Evolutionary conservation across 1,284 basidiomycete genomes (phyloP).

Genomic region (Melampsora americana): DNA sequence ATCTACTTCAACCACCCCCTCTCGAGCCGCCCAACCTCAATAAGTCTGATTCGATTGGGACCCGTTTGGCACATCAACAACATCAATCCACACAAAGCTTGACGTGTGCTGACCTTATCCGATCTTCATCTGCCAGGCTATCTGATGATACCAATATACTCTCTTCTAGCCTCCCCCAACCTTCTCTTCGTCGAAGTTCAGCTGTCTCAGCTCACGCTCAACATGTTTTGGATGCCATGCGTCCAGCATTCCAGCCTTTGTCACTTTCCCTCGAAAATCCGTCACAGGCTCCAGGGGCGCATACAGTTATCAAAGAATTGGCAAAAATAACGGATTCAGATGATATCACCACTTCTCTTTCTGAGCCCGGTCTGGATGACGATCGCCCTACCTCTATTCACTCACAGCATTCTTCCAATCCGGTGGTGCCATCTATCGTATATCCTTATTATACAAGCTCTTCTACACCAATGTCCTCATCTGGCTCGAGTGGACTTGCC

Average conservation of each 20-base stretch:
- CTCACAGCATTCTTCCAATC: neutral
- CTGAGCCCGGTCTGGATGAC: neutral
- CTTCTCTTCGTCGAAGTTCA: constrained; percentile 1
- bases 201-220: constrained; percentile 4
- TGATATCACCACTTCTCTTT: neutral
- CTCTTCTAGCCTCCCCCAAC: neutral
- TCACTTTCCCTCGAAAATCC: neutral
- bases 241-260: neutral
- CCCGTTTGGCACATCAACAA: too few relatives aligned
- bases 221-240: neutral
- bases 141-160: too few relatives aligned
- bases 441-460: constrained; percentile 2
- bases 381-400: neutral
- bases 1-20: neutral
- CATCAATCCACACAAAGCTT: too few relatives aligned
- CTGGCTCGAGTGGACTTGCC: constrained; percentile 1
- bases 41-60: too few relatives aligned
- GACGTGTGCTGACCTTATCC: too few relatives aligned
- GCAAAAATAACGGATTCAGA: neutral
- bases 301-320: neutral
- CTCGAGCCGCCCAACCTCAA: neutral
- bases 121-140: too few relatives aligned
- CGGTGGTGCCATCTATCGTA: neutral
- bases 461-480: neutral
- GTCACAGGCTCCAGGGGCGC: neutral